Evolutionary conservation across 2,329 filamentous ascomycete genomes (phyloP).

Genomic region (Claviceps spartinae): DNA sequence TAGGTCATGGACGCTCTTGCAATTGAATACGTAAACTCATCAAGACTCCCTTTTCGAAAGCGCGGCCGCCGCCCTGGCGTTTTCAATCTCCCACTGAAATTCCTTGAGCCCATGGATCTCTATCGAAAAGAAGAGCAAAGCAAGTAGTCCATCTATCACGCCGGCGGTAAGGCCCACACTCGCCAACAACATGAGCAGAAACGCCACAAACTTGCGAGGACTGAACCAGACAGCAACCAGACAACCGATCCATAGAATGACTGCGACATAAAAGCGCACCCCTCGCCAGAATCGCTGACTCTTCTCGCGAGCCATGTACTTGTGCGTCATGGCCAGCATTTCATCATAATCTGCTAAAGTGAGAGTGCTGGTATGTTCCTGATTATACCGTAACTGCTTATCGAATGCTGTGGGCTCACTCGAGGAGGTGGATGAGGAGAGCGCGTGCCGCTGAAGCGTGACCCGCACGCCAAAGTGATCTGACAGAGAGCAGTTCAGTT

Average conservation of each 20-base stretch:
- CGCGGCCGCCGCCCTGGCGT: conserved; percentile 37
- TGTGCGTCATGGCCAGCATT: conserved; percentile 56
- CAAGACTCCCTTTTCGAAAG: conserved; percentile 6
- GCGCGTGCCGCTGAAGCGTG: conserved; percentile 44
- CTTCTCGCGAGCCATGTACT: conserved; percentile 58
- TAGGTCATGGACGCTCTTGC: too few relatives aligned
- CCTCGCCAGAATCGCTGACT: conserved; percentile 59
- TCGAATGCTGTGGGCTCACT: conserved; percentile 13
- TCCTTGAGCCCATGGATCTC: conserved; percentile 76
- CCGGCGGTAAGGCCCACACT: conserved; percentile 66
- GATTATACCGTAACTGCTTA: conserved; percentile 19
- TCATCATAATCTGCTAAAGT: conserved; percentile 35
- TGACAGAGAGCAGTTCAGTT: conserved; percentile 71
- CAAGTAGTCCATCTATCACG: conserved; percentile 72
- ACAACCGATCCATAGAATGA: conserved; percentile 58
- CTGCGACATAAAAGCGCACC: conserved; percentile 55
- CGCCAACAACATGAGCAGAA: conserved; percentile 66
- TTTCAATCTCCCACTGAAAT: conserved; percentile 85
- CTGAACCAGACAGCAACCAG: conserved; percentile 79
- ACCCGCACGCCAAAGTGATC: conserved; percentile 91
- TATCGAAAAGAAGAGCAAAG: conserved; percentile 71
- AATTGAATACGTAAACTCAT: background rate
- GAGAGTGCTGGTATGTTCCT: conserved; percentile 10
- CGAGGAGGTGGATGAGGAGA: conserved; percentile 10
- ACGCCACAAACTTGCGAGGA: conserved; percentile 60